Conservation (phyloP, 2,329 filamentous ascomycete genomes). For the Fusarium brevicatenulatum region DNA sequence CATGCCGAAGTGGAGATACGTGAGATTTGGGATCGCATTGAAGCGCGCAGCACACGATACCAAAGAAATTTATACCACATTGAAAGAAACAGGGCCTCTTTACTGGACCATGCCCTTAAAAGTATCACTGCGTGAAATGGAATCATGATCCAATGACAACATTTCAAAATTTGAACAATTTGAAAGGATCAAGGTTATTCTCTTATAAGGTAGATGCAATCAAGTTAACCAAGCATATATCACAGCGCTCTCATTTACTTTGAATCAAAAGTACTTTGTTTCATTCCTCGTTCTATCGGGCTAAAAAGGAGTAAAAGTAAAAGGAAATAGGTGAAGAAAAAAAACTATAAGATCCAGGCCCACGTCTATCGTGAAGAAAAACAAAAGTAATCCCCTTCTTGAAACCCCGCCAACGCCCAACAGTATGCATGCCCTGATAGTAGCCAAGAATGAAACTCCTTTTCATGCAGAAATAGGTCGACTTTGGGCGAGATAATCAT, state of each 20-base stretch:
- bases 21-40: not conserved
- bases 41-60: no score
- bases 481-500: conserved; percentile 2
- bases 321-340: not conserved
- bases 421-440: conserved; percentile 42
- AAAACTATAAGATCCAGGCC: conserved; percentile 10
- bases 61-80: not conserved
- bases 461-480: conserved; percentile 18
- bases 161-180: not conserved
- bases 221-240: not conserved
- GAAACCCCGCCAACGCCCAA: conserved; percentile 44
- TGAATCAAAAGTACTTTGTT: conserved; percentile 16
- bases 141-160: no score
- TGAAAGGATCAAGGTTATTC: not conserved
- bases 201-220: not conserved
- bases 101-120: no score
- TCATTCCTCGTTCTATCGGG: conserved; percentile 38
- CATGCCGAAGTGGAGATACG: not conserved
- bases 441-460: conserved; percentile 35
- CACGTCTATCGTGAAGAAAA: conserved; percentile 32
- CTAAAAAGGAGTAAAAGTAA: conserved; percentile 27
- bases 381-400: conserved; percentile 28
- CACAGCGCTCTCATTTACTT: not conserved
- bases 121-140: not conserved
- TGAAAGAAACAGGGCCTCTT: not conserved